Percentiles rank a stretch among this genome's conserved stretches.
phyloP scores from a whole-genome alignment of 257 asterid species.

The Lavandula angustifolia region DNA sequence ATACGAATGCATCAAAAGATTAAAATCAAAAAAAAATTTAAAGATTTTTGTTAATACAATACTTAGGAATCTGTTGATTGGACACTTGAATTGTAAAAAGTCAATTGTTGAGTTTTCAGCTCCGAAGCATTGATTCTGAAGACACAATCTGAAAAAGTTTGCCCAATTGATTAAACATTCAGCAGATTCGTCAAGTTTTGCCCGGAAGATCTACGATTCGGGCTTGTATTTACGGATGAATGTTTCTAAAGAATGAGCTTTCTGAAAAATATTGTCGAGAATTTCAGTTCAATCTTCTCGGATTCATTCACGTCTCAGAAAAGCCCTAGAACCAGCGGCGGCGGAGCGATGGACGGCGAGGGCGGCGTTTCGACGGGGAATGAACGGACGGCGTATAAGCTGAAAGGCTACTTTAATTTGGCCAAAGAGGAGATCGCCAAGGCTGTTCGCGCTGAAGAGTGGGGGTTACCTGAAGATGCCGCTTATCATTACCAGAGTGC shows the following conservation, averaged over 20 bases:
- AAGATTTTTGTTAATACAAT: no score
- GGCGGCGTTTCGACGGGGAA: slow-evolving; percentile 80
- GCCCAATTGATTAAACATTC: slow-evolving; percentile 3
- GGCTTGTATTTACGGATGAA: slow-evolving; percentile 13
- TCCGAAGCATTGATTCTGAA: slow-evolving; percentile 15
- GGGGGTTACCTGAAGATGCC: slow-evolving; percentile 89
- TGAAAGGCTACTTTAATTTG: slow-evolving; percentile 87
- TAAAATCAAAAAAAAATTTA: no score
- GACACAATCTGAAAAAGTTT: slow-evolving; percentile 4
- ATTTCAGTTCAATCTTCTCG: slow-evolving; percentile 62
- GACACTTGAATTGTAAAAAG: slow-evolving; percentile 2
- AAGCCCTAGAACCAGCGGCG: slow-evolving; percentile 42
- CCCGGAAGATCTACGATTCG: slow-evolving; percentile 5
- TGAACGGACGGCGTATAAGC: slow-evolving; percentile 83
- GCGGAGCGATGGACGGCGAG: slow-evolving; percentile 62
- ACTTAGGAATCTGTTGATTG: background rate
- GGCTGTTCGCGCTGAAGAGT: slow-evolving; percentile 94
- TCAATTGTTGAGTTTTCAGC: slow-evolving; percentile 33
- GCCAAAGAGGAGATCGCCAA: slow-evolving; percentile 82
- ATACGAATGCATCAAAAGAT: no score
- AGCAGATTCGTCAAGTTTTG: background rate
- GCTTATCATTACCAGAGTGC: slow-evolving; percentile 63
- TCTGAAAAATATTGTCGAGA: slow-evolving; percentile 56
- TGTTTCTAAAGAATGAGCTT: slow-evolving; percentile 52
- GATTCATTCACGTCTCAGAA: slow-evolving; percentile 44